Conservation (phyloP, 23 red algal species). For the Gracilaria domingensis region DNA sequence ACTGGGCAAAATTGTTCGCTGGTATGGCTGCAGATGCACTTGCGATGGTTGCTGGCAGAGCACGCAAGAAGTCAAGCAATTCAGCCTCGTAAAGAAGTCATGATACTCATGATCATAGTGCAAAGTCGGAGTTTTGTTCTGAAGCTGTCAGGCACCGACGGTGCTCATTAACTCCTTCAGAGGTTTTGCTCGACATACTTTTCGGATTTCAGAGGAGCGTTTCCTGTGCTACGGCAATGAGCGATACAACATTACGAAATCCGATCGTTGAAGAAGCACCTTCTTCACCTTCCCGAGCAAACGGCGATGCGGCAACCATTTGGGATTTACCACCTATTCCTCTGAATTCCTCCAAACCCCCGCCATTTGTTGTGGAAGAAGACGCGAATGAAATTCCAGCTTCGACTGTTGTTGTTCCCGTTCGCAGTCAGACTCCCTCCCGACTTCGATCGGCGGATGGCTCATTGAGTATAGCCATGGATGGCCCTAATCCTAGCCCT, state of each 20-base stretch:
- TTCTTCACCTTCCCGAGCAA: constrained; percentile 33
- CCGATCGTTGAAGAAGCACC: constrained; percentile 59
- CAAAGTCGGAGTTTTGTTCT: not conserved
- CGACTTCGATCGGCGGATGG: constrained; percentile 48
- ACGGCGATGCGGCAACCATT: constrained; percentile 31
- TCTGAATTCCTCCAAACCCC: constrained; percentile 43
- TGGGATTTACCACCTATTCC: constrained; percentile 64
- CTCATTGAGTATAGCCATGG: constrained; percentile 64
- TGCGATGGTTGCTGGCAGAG: not conserved
- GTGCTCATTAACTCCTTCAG: not conserved
- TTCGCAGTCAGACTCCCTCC: constrained; percentile 17
- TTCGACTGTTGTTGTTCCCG: constrained; percentile 49
- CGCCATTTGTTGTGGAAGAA: constrained; percentile 58
- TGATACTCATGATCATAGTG: not conserved
- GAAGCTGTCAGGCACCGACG: not conserved
- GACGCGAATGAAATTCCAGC: constrained; percentile 36
- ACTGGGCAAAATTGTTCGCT: not conserved
- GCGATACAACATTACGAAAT: constrained; percentile 53
- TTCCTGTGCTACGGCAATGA: not conserved
- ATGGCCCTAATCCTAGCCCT: constrained; percentile 71
- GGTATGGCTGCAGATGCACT: constrained; percentile 28
- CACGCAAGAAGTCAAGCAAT: constrained; percentile 14
- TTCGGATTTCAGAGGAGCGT: not conserved
- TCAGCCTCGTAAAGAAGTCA: constrained; percentile 3
- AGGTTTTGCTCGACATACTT: not conserved